Conservation (phyloP, 441 rosid species). For the Arabidopsis hybrid region DNA sequence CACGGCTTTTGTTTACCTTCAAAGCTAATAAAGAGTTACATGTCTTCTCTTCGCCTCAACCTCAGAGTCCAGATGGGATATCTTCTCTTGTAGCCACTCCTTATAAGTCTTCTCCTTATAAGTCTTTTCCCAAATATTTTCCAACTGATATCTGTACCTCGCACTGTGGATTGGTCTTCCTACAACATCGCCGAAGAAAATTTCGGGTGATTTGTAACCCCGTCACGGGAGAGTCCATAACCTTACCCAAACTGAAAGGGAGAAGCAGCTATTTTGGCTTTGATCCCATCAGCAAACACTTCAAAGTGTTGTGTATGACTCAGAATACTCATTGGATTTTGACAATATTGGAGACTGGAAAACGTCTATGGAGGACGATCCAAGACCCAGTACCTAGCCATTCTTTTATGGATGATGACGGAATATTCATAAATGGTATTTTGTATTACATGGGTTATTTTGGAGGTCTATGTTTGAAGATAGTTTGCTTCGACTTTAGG, state of each 20-base stretch:
- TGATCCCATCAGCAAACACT: constrained; percentile 18
- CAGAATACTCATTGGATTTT: not conserved
- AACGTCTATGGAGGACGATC: constrained; percentile 9
- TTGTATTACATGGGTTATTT: not conserved
- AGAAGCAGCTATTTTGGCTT: not conserved
- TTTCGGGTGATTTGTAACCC: not conserved
- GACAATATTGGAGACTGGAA: not conserved
- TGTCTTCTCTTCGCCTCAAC: constrained; percentile 23
- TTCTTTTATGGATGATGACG: fast-evolving
- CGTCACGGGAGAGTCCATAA: not conserved
- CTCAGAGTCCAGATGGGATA: not conserved
- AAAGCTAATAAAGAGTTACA: not conserved
- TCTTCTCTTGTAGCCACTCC: constrained; percentile 12
- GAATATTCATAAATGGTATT: constrained; percentile 27
- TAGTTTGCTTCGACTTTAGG: constrained; percentile 16
- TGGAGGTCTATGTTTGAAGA: no score
- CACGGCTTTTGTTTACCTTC: not conserved
- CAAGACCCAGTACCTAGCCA: not conserved
- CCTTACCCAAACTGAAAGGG: constrained; percentile 1
- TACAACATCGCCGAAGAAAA: not conserved
- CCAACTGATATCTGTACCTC: not conserved
- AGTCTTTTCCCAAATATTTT: not conserved
- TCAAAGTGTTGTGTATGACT: constrained; percentile 14
- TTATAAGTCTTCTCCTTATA: not conserved
- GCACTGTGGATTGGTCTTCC: not conserved